Percentiles rank a stretch among this genome's conserved stretches.
phyloP scores from a whole-genome alignment of 208 protist genomes.

The Leishmania major region DNA sequence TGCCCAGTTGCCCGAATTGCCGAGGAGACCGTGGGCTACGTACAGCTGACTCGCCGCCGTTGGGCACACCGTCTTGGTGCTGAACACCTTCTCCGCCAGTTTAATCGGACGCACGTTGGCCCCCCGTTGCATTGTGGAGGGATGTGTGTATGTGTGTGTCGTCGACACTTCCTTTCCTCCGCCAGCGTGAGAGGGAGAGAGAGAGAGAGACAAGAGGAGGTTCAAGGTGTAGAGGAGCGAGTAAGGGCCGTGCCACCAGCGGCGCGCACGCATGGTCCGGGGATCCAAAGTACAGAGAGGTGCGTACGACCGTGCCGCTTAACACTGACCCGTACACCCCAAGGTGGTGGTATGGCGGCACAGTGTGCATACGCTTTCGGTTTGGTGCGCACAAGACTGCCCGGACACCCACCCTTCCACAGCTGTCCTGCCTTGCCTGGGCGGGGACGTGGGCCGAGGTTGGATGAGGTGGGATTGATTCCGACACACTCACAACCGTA shows the following conservation, averaged over 20 bases:
- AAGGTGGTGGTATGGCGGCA: background rate
- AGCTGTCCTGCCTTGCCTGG: too few relatives aligned
- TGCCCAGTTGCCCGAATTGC: constrained; percentile 80
- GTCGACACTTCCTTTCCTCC: background rate
- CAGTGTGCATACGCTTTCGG: background rate
- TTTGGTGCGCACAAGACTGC: background rate
- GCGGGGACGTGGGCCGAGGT: too few relatives aligned
- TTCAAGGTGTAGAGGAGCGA: background rate
- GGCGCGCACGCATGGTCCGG: too few relatives aligned
- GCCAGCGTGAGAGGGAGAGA: too few relatives aligned
- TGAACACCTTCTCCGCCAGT: constrained; percentile 32
- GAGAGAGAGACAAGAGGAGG: background rate
- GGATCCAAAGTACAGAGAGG: too few relatives aligned
- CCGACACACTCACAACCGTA: too few relatives aligned
- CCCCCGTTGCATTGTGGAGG: constrained; percentile 4
- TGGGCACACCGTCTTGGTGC: constrained; percentile 24
- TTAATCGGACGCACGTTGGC: constrained; percentile 17
- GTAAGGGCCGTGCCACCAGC: too few relatives aligned
- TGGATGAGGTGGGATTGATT: too few relatives aligned
- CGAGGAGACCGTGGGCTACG: constrained; percentile 81
- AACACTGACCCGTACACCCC: background rate
- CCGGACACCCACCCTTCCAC: too few relatives aligned
- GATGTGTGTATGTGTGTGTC: background rate
- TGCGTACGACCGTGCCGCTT: too few relatives aligned
- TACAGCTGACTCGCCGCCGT: constrained; percentile 42